These are phyloP conservation scores for Fraxinus sp. DNA, from an alignment of 305 asterid genomes.

Conservation along the genomic window DNA sequence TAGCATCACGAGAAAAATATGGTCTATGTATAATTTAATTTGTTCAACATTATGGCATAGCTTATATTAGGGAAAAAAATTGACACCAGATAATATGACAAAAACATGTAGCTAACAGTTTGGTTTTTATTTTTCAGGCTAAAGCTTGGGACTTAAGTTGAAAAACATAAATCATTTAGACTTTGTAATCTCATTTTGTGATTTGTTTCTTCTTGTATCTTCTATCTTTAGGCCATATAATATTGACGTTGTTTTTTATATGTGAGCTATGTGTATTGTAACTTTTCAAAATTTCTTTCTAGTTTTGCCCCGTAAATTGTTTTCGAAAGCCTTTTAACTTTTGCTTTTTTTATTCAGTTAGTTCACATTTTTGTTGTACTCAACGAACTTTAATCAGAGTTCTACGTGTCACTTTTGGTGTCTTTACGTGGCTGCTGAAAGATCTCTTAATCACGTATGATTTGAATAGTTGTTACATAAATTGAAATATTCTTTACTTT, in stretches of 20 bases:
- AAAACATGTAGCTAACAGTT: background rate
- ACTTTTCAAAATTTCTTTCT: background rate
- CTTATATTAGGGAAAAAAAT: background rate
- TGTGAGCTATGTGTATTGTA: background rate
- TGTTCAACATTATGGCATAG: background rate
- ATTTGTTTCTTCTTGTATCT: background rate
- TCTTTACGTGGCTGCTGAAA: slow-evolving; percentile 2
- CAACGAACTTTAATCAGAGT: background rate
- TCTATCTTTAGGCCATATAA: background rate
- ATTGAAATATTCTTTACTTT: slow-evolving; percentile 12
- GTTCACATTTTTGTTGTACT: background rate
- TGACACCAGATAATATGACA: background rate
- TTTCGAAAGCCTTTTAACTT: background rate
- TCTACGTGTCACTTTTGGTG: background rate
- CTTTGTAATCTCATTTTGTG: background rate
- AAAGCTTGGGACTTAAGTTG: background rate
- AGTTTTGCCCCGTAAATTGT: background rate
- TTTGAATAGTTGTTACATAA: slow-evolving; percentile 8
- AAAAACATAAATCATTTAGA: background rate
- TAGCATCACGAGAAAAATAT: background rate
- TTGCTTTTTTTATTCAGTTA: background rate
- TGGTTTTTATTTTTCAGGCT: slow-evolving; percentile 13
- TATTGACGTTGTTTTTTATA: background rate
- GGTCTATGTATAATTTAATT: background rate
- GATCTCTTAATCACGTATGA: background rate